These are phyloP conservation scores for Penicillium bovifimosum DNA, from an alignment of 495 filamentous ascomycete genomes.

Conservation along the genomic window DNA sequence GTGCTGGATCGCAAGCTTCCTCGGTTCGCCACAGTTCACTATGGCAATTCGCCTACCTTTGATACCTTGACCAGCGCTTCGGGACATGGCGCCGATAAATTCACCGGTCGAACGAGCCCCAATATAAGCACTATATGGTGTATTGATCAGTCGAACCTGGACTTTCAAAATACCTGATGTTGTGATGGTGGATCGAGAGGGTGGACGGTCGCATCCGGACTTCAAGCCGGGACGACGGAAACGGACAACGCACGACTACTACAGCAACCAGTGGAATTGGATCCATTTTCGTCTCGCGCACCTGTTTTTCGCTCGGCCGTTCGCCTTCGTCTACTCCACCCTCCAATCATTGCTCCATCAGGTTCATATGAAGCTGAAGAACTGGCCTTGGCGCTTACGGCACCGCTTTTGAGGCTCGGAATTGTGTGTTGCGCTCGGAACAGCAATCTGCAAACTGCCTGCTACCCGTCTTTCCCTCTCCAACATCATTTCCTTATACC, in stretches of 20 bases:
- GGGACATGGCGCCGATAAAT: slow-evolving; percentile 4
- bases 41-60: slow-evolving; percentile 1
- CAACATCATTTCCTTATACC: neutral
- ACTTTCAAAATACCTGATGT: neutral
- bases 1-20: neutral
- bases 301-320: neutral
- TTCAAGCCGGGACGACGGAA: slow-evolving; percentile 18
- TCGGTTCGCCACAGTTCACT: neutral
- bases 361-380: slow-evolving; percentile 4
- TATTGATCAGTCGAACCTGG: neutral
- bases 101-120: neutral
- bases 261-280: neutral
- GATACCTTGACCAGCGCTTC: slow-evolving; percentile 10
- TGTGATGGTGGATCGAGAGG: slow-evolving; percentile 3
- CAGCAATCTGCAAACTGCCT: neutral
- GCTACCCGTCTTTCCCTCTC: neutral
- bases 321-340: slow-evolving; percentile 5
- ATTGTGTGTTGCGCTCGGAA: neutral
- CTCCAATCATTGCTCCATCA: neutral
- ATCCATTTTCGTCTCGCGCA: neutral
- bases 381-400: slow-evolving; percentile 14
- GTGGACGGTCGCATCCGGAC: slow-evolving; percentile 23
- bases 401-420: slow-evolving; percentile 2
- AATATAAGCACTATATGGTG: neutral
- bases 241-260: slow-evolving; percentile 19